Percentiles rank a stretch among this genome's conserved stretches.
These are phyloP conservation scores for Globisporangium uncinulatum DNA, from an alignment of 352 stramenopile genomes.

Conservation along the genomic window DNA sequence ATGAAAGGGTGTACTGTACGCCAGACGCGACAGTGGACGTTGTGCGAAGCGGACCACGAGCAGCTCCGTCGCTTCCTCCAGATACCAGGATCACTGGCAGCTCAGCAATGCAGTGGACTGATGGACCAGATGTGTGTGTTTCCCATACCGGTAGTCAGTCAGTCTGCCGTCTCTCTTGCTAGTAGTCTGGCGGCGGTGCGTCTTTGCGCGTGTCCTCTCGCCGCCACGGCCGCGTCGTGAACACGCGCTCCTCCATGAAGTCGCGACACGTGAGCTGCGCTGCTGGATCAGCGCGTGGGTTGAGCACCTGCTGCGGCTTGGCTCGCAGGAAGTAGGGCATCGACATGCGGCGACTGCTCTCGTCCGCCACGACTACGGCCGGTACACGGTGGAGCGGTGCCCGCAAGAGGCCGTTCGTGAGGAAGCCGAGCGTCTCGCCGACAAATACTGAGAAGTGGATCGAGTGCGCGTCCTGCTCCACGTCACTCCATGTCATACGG, in stretches of 20 bases:
- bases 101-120: background rate
- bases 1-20: background rate
- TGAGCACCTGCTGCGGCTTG: constrained; percentile 49
- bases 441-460: constrained; percentile 81
- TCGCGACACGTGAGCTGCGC: constrained; percentile 62
- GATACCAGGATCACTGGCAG: too few relatives aligned
- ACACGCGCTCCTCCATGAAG: constrained; percentile 81
- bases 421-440: constrained; percentile 63
- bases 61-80: too few relatives aligned
- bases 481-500: constrained; percentile 73
- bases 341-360: constrained; percentile 70
- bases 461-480: constrained; percentile 49
- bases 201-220: constrained; percentile 34
- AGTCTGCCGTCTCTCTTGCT: background rate
- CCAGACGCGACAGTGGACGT: background rate
- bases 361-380: constrained; percentile 48
- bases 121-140: background rate
- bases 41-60: too few relatives aligned
- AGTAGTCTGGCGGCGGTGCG: constrained; percentile 49
- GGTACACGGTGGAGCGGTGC: constrained; percentile 75
- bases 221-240: constrained; percentile 76
- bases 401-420: constrained; percentile 70
- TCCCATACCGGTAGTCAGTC: background rate
- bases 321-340: constrained; percentile 82
- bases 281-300: constrained; percentile 28